These are phyloP conservation scores for Penicillium sumatraense DNA, from an alignment of 2,329 filamentous ascomycete genomes.

Conservation along the genomic window DNA sequence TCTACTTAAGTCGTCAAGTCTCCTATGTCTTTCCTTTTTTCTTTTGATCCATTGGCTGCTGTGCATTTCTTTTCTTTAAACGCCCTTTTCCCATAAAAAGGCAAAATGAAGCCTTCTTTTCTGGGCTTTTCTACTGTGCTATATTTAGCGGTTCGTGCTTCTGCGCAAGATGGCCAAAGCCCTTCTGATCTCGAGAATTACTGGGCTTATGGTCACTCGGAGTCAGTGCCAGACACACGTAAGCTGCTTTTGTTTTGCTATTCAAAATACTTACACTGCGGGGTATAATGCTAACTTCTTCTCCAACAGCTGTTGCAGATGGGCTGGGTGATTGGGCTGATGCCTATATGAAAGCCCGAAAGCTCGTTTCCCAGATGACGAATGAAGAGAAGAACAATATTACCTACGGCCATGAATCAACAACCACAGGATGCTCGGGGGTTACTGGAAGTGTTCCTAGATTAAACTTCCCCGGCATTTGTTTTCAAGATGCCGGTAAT, in stretches of 20 bases:
- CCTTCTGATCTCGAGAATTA: neutral
- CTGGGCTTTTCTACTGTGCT: neutral
- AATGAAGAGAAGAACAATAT: slow-evolving; percentile 1
- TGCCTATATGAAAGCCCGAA: neutral
- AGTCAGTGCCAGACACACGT: neutral
- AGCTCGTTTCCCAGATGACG: neutral
- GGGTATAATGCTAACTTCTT: neutral
- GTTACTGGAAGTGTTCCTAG: neutral
- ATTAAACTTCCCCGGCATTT: neutral
- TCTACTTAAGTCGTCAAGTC: neutral
- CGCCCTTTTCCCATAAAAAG: too few species aligned
- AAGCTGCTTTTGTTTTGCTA: neutral
- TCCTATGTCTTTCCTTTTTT: too few species aligned
- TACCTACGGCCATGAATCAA: neutral
- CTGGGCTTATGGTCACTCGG: slow-evolving; percentile 1
- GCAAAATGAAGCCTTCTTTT: neutral
- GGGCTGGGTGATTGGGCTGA: slow-evolving; percentile 1
- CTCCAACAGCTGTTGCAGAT: neutral
- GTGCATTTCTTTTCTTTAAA: too few species aligned
- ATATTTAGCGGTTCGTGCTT: neutral
- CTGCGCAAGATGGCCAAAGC: neutral
- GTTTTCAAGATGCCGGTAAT: slow-evolving; percentile 3
- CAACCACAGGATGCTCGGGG: slow-evolving; percentile 1
- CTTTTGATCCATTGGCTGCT: too few species aligned
- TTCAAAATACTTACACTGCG: too few species aligned